phyloP scores from a whole-genome alignment of 2,329 filamentous ascomycete species.

The Fusarium coffeatum region DNA sequence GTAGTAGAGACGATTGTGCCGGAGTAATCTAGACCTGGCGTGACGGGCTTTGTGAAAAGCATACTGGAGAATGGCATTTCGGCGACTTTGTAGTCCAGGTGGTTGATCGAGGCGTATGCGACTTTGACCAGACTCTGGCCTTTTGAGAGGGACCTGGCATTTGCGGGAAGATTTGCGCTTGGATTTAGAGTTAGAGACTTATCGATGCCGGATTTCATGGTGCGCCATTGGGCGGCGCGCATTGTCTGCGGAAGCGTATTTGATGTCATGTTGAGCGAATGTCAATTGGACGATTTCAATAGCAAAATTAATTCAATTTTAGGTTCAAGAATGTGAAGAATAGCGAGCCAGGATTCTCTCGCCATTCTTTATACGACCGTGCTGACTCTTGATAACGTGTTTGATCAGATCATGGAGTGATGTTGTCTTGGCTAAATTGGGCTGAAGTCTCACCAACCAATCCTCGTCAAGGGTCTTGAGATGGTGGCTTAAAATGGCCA shows the following conservation, averaged over 20 bases:
- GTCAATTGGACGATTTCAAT: too few species aligned
- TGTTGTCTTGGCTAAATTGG: conserved; percentile 2
- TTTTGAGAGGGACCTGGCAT: background rate
- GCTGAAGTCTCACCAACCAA: background rate
- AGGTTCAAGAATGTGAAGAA: too few species aligned
- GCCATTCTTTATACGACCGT: background rate
- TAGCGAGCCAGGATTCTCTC: too few species aligned
- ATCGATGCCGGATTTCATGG: conserved; percentile 32
- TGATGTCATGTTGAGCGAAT: conserved; percentile 30
- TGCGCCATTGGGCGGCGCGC: conserved; percentile 35
- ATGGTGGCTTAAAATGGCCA: background rate
- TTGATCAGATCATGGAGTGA: conserved; percentile 11
- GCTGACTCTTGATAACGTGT: background rate
- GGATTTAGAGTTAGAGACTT: background rate
- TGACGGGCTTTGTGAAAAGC: conserved; percentile 23
- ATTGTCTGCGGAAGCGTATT: conserved; percentile 23
- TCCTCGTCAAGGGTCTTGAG: background rate
- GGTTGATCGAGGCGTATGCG: conserved; percentile 37
- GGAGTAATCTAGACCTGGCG: conserved; percentile 35
- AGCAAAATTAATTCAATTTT: too few species aligned
- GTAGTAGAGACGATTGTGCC: conserved; percentile 26
- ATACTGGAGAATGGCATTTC: conserved; percentile 30
- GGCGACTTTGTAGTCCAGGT: conserved; percentile 36
- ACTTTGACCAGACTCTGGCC: conserved; percentile 30
- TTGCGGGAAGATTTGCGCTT: background rate